Evolutionary conservation across 352 stramenopile genomes (phyloP), one percentile per base, ranked within the genome.

Genomic region (Phytophthora sp.): DNA sequence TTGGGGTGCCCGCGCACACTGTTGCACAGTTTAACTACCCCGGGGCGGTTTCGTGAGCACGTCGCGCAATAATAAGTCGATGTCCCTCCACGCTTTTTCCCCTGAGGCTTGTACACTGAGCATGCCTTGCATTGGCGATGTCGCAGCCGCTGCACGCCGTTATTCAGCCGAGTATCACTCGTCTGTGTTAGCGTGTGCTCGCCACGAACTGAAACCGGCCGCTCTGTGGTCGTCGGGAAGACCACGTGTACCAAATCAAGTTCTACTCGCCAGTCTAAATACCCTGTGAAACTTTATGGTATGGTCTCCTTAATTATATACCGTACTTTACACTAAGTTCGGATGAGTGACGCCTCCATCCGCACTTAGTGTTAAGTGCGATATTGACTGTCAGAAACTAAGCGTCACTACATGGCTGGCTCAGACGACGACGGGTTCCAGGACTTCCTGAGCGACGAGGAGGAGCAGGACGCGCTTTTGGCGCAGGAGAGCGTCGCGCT

Each of bases 351-450:
- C n/a, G n/a, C n/a, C n/a, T n/a, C n/a, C n/a, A n/a, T n/a, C n/a
- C n/a, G n/a, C n/a, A n/a, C n/a, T n/a, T n/a, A n/a, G n/a, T n/a
- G n/a, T n/a, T n/a, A n/a, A n/a, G n/a, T n/a, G n/a, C n/a, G n/a
- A n/a, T n/a, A n/a, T n/a, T n/a, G n/a, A n/a, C n/a, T n/a, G n/a
- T n/a, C n/a, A n/a, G n/a, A n/a, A n/a, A n/a, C n/a, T n/a, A n/a
- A n/a, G n/a, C n/a, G n/a, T n/a, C n/a, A n/a, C n/a, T n/a, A n/a
- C n/a, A n/a, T n/a, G n/a, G n/a, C n/a, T n/a, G n/a, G n/a, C n/a
- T n/a, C n/a, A n/a, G n/a, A n/a, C n/a, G 79, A 91, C 71, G 82
- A 91, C 44, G 82, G 79, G 21, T 91, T 91, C 45, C 67, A 71
- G 54, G 79, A 91, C 57, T 79, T 83, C 43, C 54, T 89, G 49